Percentiles rank a stretch among this genome's conserved stretches.
These are phyloP conservation scores for Colletotrichum neosansevieriae DNA, from an alignment of 2,329 filamentous ascomycete species.

Conservation along the genomic window DNA sequence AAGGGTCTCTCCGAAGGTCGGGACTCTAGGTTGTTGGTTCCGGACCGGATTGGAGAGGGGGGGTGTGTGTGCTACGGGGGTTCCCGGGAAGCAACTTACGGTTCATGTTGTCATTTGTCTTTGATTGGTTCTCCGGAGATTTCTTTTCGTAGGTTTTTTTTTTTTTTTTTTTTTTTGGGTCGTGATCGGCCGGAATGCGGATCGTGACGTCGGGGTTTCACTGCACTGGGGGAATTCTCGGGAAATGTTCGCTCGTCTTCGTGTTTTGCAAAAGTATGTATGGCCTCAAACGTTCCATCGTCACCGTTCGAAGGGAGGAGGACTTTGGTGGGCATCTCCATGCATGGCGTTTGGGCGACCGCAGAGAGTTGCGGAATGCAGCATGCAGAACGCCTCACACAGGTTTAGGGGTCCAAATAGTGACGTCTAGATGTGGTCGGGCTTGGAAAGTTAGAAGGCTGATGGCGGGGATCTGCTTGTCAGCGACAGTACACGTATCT, in stretches of 20 bases:
- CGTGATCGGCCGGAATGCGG: conserved; percentile 18
- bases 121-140: too few species aligned
- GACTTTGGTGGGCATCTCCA: conserved; percentile 8
- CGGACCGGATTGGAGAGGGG: not conserved
- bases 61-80: conserved; percentile 1
- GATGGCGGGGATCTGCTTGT: conserved; percentile 30
- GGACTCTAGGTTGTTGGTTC: not conserved
- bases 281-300: not conserved
- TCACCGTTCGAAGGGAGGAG: not conserved
- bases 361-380: conserved; percentile 26
- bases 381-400: conserved; percentile 8
- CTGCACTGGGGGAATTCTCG: conserved; percentile 17
- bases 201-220: conserved; percentile 11
- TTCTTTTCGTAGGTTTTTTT: too few species aligned
- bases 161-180: too few species aligned
- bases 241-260: conserved; percentile 6
- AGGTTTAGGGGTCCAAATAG: conserved; percentile 17
- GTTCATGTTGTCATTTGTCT: not conserved
- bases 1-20: not conserved
- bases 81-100: not conserved
- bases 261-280: not conserved
- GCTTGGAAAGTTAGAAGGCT: conserved; percentile 3
- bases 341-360: conserved; percentile 18
- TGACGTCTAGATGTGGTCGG: conserved; percentile 9
- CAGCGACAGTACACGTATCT: conserved; percentile 21